These are phyloP conservation scores for Tolypocladium inflatum DNA, from an alignment of 2,329 filamentous ascomycete species.

Conservation along the genomic window DNA sequence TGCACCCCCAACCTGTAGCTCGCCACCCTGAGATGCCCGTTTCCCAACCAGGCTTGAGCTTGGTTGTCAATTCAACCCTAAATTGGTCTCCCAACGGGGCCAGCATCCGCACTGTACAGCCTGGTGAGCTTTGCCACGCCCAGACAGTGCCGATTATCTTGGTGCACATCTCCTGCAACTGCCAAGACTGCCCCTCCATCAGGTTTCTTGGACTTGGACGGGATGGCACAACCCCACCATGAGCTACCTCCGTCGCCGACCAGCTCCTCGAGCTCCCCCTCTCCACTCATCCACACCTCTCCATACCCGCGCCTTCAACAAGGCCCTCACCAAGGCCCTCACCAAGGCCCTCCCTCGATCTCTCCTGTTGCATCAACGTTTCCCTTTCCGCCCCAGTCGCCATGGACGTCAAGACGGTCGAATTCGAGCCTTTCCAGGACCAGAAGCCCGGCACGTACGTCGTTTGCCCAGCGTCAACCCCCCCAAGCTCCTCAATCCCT, in stretches of 20 bases:
- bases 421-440: conserved; percentile 79
- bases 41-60: background rate
- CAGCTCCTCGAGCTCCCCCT: background rate
- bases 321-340: too few species aligned
- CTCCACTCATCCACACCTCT: background rate
- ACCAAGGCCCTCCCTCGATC: background rate
- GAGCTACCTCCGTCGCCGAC: background rate
- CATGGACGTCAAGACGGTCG: conserved; percentile 70
- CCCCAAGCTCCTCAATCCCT: background rate
- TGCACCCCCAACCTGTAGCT: background rate
- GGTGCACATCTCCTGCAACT: background rate
- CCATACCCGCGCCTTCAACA: background rate
- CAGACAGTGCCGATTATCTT: background rate
- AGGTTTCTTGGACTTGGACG: background rate
- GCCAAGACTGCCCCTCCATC: background rate
- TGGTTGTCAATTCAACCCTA: too few species aligned
- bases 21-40: too few species aligned
- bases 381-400: conserved; percentile 10
- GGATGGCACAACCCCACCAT: background rate
- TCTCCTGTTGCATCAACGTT: too few species aligned
- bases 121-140: background rate
- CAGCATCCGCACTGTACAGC: background rate
- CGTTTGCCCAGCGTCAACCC: conserved; percentile 17
- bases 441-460: conserved; percentile 99
- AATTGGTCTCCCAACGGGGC: too few species aligned